phyloP scores from a whole-genome alignment of 1,139 yeast genomes.

The Lodderomyces orthopsilosis region DNA sequence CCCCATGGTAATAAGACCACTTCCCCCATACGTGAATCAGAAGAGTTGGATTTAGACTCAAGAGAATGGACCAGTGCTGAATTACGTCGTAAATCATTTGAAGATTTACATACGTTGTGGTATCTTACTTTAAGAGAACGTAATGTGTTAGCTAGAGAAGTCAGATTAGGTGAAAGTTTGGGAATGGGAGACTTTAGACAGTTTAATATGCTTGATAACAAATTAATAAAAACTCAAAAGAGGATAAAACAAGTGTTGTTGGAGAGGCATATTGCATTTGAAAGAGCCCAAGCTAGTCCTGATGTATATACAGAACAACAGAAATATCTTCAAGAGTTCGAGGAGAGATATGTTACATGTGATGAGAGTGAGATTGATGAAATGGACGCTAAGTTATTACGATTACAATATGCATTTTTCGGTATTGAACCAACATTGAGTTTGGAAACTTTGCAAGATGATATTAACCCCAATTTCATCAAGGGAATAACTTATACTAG shows the following conservation, averaged over 20 bases:
- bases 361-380: conserved; percentile 48
- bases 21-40: conserved; percentile 53
- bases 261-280: conserved; percentile 77
- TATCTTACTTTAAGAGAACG: conserved; percentile 81
- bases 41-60: conserved; percentile 55
- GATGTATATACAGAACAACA: conserved; percentile 32
- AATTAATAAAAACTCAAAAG: conserved; percentile 40
- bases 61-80: conserved; percentile 89
- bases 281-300: conserved; percentile 54
- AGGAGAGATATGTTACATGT: conserved; percentile 52
- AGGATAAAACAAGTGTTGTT: conserved; percentile 82
- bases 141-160: conserved; percentile 76
- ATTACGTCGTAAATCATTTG: conserved; percentile 85
- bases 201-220: conserved; percentile 32
- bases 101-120: conserved; percentile 91
- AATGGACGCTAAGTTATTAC: conserved; percentile 65
- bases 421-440: conserved; percentile 60
- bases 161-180: conserved; percentile 40
- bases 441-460: conserved; percentile 44
- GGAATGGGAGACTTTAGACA: conserved; percentile 25
- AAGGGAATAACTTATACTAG: conserved; percentile 70
- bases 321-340: conserved; percentile 56
- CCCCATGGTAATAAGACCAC: conserved; percentile 47
- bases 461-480: conserved; percentile 53
- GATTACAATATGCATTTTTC: conserved; percentile 77